Conservation (phyloP, 2,329 filamentous ascomycete species). For the Fusarium sp. region DNA sequence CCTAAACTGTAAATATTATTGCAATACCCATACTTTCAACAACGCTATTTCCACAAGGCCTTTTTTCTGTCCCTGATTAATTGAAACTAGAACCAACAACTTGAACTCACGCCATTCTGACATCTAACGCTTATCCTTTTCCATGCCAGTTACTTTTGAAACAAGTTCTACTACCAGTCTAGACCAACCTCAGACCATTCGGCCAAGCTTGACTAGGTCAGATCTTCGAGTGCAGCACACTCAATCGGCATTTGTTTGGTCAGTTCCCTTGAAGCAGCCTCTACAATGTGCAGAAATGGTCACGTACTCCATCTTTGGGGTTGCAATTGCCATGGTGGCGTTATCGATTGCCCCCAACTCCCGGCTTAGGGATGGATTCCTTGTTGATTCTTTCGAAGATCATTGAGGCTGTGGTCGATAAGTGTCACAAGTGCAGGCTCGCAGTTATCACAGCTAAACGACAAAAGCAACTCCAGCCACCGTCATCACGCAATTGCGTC, state of each 20-base stretch:
- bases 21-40: neutral
- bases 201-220: slow-evolving; percentile 1
- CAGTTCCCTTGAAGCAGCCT: neutral
- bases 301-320: neutral
- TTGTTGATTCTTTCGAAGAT: neutral
- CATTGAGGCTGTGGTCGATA: neutral
- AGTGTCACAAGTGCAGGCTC: neutral
- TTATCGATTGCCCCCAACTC: neutral
- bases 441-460: neutral
- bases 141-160: neutral
- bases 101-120: slow-evolving; percentile 5
- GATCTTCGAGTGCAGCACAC: neutral
- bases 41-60: slow-evolving; percentile 1
- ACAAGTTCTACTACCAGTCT: slow-evolving; percentile 8
- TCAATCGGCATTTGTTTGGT: neutral
- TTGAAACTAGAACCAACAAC: neutral
- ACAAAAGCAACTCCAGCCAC: neutral
- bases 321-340: slow-evolving; percentile 5
- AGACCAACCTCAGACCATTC: neutral
- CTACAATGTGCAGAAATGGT: neutral
- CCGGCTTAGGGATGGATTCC: neutral
- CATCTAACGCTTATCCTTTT: slow-evolving; percentile 4
- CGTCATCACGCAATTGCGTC: neutral
- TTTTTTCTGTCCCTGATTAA: neutral
- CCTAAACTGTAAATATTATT: neutral